Evolutionary conservation across 768 basidiomycete genomes (phyloP).

Genomic region (Sporobolomyces phaffii): DNA sequence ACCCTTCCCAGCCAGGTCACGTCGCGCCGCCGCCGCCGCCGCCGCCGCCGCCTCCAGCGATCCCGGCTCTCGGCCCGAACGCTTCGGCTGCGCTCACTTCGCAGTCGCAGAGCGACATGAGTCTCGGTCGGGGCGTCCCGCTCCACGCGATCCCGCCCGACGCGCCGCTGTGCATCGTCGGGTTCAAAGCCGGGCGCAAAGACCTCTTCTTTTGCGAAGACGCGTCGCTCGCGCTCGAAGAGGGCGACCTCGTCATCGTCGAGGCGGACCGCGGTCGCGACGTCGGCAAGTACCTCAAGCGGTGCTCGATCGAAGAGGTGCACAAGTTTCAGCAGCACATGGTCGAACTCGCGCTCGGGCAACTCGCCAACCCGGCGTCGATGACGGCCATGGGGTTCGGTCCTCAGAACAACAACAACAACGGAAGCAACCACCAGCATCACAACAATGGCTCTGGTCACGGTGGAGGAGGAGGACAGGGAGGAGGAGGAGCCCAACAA

Average conservation of each 20-base stretch:
- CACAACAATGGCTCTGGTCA: no score
- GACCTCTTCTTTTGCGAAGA: constrained; percentile 89
- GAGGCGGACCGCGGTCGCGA: constrained; percentile 78
- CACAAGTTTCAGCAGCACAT: constrained; percentile 83
- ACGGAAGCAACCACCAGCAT: background rate
- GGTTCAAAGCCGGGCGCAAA: constrained; percentile 94
- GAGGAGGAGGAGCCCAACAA: constrained; percentile 39
- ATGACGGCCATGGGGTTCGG: constrained; percentile 43
- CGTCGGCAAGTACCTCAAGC: constrained; percentile 58
- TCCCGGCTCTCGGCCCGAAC: no score
- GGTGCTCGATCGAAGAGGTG: constrained; percentile 65
- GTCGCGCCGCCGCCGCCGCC: background rate
- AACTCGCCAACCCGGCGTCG: constrained; percentile 35
- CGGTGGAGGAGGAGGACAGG: constrained; percentile 30
- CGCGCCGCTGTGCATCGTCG: constrained; percentile 89
- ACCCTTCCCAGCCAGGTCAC: no score
- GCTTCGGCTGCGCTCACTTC: constrained; percentile 5
- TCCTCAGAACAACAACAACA: no score
- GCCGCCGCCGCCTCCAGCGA: background rate
- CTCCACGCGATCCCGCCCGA: constrained; percentile 72
- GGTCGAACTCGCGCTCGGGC: constrained; percentile 51
- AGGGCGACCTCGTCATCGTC: constrained; percentile 90
- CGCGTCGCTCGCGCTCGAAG: constrained; percentile 58
- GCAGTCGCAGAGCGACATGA: constrained; percentile 20
- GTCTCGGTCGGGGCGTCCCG: constrained; percentile 80